Evolutionary conservation across 2,329 filamentous ascomycete genomes (phyloP).

Genomic region (Ophiostoma pallidulum): DNA sequence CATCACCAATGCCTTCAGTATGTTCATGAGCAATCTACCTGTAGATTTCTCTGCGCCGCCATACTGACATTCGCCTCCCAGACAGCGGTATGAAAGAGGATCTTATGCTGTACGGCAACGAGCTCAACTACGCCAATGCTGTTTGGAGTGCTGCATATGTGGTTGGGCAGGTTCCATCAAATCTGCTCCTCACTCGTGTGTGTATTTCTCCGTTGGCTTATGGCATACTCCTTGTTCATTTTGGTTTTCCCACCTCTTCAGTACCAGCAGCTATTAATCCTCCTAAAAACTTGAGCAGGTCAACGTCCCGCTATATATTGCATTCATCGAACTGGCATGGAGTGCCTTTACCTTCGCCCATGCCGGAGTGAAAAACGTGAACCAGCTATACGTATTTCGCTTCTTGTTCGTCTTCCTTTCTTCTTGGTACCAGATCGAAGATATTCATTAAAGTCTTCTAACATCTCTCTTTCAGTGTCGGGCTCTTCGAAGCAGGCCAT

Average conservation of each 20-base stretch:
- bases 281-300: constrained; percentile 13
- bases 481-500: constrained; percentile 23
- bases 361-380: constrained; percentile 18
- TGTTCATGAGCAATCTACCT: not conserved
- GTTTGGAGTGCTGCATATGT: constrained; percentile 27
- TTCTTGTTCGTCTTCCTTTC: constrained; percentile 16
- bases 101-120: constrained; percentile 22
- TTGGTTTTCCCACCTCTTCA: constrained; percentile 21
- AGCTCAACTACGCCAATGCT: constrained; percentile 33
- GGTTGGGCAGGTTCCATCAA: constrained; percentile 32
- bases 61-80: constrained; percentile 4
- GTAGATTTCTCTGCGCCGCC: not conserved
- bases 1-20: constrained; percentile 23
- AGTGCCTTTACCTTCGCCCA: constrained; percentile 22
- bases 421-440: not conserved
- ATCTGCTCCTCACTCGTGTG: constrained; percentile 32
- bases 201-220: too few relatives aligned
- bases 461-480: constrained; percentile 15
- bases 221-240: too few relatives aligned
- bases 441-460: not conserved
- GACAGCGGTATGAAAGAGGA: constrained; percentile 26
- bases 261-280: constrained; percentile 27
- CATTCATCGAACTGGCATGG: constrained; percentile 36
- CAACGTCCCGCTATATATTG: constrained; percentile 29
- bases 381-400: constrained; percentile 21